Base-by-base conservation (phyloP, 768 basidiomycete species). In the Hygrocybe punicea region DNA sequence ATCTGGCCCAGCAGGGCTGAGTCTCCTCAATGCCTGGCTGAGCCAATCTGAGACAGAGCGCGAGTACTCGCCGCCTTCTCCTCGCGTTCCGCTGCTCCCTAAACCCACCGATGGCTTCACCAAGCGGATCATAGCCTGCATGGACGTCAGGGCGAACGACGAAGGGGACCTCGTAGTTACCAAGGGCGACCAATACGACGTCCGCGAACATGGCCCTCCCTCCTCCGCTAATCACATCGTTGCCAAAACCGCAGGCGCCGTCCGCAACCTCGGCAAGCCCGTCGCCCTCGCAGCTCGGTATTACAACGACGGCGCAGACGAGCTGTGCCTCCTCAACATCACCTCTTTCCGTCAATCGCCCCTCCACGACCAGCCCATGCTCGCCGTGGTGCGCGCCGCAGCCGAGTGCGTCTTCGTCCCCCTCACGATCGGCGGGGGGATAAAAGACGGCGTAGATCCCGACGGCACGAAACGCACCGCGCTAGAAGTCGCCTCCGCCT, bases 131-230 rank as follows among this genome's bases (percentile, higher is more conserved):
- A 83, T 98, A 61, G 96, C 97, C 14, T 98, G 96, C 71, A 85
- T 99, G 83, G 97, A 99, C 70, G 96, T 99, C 19, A 87, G 97
- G 45, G 84, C 94, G 17, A 98, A 98, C 71, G 97, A 99, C 69
- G 70, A 85, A 13, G 97, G 97, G 25, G 97, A 99, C 70, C 85
- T 99, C 53, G 94, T 99, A 57, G 97, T 99, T 1, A 99, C 97
- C 42, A 99, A 99, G 76, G 97, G 97, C 56, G 97, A 99, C 71
- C 97, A 97, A 70, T 99, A 99, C 74, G 93, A 98, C 69, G 95
- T 98, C 16, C 91, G 95, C 53, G 95, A 98, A 72, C 69, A 57
- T 46, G 63, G 50, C 46, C 52, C 65, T 54, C 56, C 74, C 37
- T 59, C 73, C 10, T 24, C 46, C 16, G 4, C 19, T 6, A 11